Conservation (phyloP, 1,284 basidiomycete species). For the Anthracocystis setariae region DNA sequence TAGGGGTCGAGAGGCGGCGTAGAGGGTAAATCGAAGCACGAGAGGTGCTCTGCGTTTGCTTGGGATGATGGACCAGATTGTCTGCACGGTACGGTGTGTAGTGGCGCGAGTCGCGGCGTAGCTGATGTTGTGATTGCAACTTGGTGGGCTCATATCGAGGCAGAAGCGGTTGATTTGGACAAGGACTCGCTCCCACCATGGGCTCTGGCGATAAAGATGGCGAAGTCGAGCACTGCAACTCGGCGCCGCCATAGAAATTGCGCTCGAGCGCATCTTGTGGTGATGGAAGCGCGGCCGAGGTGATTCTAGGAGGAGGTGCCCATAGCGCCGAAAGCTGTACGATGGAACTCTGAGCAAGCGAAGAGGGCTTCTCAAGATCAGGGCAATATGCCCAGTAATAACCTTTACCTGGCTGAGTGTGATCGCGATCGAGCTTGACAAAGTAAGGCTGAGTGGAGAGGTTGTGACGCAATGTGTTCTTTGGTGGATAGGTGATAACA, state of each 20-base stretch:
- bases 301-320: slow-evolving; percentile 21
- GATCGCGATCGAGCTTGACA: slow-evolving; percentile 41
- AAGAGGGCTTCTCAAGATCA: slow-evolving; percentile 36
- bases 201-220: background rate
- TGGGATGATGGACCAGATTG: too few relatives aligned
- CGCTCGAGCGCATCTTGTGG: slow-evolving; percentile 5
- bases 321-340: slow-evolving; percentile 29
- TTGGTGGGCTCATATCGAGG: slow-evolving; percentile 3
- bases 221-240: background rate
- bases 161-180: background rate
- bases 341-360: slow-evolving; percentile 36
- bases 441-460: slow-evolving; percentile 47
- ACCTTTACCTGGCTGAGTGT: slow-evolving; percentile 36
- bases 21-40: background rate
- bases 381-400: slow-evolving; percentile 49
- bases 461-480: slow-evolving; percentile 54
- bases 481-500: background rate
- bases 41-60: too few relatives aligned
- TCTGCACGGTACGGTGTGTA: too few relatives aligned
- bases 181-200: background rate
- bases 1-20: background rate
- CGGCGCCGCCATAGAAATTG: slow-evolving; percentile 1
- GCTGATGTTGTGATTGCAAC: too few relatives aligned
- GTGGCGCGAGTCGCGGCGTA: too few relatives aligned
- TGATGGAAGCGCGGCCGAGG: slow-evolving; percentile 7